Percentiles rank a stretch among this genome's conserved stretches.
Evolutionary conservation across 441 rosid genomes (phyloP).

Genomic region (Adansonia rubrostipa): DNA sequence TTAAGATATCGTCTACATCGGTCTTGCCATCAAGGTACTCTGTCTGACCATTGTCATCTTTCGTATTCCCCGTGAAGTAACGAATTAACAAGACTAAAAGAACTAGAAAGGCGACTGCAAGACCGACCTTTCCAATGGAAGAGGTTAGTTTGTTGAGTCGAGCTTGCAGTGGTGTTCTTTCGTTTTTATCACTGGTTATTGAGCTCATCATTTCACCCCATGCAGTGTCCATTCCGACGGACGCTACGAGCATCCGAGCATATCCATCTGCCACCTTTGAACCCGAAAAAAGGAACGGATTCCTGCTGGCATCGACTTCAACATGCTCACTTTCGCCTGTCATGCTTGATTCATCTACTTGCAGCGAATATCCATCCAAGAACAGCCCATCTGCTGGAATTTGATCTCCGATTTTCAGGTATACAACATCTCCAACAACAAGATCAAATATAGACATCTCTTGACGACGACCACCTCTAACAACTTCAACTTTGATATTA

Average conservation of each 20-base stretch:
- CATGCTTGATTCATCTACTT: constrained; percentile 21
- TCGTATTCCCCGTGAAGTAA: constrained; percentile 43
- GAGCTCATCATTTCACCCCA: constrained; percentile 59
- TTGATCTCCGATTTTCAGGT: constrained; percentile 19
- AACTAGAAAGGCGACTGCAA: constrained; percentile 42
- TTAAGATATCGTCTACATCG: constrained; percentile 35
- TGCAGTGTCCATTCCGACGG: constrained; percentile 49
- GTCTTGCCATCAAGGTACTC: constrained; percentile 29
- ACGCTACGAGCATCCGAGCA: constrained; percentile 46
- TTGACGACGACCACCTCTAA: constrained; percentile 14
- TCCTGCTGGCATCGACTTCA: constrained; percentile 8
- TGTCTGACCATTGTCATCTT: constrained; percentile 32
- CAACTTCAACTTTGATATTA: constrained; percentile 19
- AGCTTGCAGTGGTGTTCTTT: constrained; percentile 51
- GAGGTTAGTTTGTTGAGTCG: constrained; percentile 51
- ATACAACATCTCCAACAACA: constrained; percentile 10
- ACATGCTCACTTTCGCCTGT: constrained; percentile 17
- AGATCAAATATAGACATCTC: constrained; percentile 9
- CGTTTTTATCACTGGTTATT: constrained; percentile 32
- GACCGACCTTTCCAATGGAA: constrained; percentile 44
- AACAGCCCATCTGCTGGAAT: constrained; percentile 18
- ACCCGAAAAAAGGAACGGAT: constrained; percentile 49
- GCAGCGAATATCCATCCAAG: constrained; percentile 14
- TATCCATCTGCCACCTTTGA: constrained; percentile 50
- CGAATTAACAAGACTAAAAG: constrained; percentile 40